Evolutionary conservation across 352 stramenopile species (phyloP).

Genomic region (Globisporangium middletonii): DNA sequence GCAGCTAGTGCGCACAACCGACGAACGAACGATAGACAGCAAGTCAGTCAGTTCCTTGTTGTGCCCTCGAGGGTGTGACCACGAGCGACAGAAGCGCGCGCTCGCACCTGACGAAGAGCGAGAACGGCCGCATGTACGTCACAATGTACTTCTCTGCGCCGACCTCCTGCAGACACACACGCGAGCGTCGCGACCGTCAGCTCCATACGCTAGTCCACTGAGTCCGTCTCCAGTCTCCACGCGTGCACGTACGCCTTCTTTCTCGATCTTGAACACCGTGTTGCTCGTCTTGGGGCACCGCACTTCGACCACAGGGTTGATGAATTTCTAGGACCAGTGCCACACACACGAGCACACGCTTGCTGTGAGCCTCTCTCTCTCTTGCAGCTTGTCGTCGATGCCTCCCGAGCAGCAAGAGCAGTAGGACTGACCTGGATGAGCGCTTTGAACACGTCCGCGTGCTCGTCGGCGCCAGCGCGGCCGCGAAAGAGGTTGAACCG

Average conservation of each 20-base stretch:
- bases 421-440: slow-evolving; percentile 33
- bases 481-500: slow-evolving; percentile 46
- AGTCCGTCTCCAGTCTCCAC: background rate
- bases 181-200: background rate
- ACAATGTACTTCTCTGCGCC: slow-evolving; percentile 73
- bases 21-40: slow-evolving; percentile 2
- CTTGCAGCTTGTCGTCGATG: background rate
- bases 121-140: slow-evolving; percentile 70
- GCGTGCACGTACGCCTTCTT: slow-evolving; percentile 49
- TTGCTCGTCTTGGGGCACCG: slow-evolving; percentile 59
- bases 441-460: slow-evolving; percentile 26
- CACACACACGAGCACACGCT: background rate
- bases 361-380: background rate
- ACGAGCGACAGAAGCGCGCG: too few relatives aligned
- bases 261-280: slow-evolving; percentile 75
- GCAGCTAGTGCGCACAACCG: slow-evolving; percentile 29
- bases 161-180: slow-evolving; percentile 28
- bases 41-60: background rate
- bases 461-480: slow-evolving; percentile 26
- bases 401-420: background rate
- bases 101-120: slow-evolving; percentile 64
- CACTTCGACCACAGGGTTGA: slow-evolving; percentile 71
- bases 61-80: too few relatives aligned
- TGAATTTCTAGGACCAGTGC: slow-evolving; percentile 52
- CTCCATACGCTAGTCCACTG: background rate